Percentiles rank a stretch among this genome's conserved stretches.
Conservation (phyloP, 495 filamentous ascomycete genomes). For the Extremus antarcticus region DNA sequence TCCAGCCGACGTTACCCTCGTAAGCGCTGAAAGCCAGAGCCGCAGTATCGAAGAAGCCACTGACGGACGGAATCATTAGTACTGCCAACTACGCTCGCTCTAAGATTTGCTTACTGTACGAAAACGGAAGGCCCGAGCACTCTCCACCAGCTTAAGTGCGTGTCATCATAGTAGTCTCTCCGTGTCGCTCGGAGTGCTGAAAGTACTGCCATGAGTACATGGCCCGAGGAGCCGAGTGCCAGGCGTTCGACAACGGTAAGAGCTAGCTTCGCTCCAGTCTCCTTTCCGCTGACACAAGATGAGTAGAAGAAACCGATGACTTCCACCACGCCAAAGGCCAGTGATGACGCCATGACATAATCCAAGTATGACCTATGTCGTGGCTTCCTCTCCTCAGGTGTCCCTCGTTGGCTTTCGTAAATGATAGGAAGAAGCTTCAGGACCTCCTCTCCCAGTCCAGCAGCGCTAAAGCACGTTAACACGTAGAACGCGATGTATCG, state of each 20-base stretch:
- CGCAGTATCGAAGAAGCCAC: background rate
- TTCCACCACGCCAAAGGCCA: background rate
- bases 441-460: background rate
- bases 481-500: background rate
- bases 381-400: background rate
- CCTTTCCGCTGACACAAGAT: background rate
- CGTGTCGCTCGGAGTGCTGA: background rate
- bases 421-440: background rate
- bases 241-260: background rate
- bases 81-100: no score
- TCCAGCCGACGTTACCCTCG: background rate
- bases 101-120: background rate
- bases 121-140: background rate
- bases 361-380: background rate
- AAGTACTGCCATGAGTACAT: background rate
- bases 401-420: background rate
- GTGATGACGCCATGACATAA: background rate
- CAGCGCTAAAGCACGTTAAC: background rate
- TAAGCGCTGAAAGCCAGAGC: background rate
- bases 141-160: background rate
- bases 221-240: background rate
- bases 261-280: background rate
- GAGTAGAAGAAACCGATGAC: background rate
- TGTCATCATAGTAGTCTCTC: background rate
- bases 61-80: no score